A percentile compares a stretch with the other conserved stretches of the same genome.
Conservation (phyloP, 805 yeast genomes). For the Lachancea waltii region DNA sequence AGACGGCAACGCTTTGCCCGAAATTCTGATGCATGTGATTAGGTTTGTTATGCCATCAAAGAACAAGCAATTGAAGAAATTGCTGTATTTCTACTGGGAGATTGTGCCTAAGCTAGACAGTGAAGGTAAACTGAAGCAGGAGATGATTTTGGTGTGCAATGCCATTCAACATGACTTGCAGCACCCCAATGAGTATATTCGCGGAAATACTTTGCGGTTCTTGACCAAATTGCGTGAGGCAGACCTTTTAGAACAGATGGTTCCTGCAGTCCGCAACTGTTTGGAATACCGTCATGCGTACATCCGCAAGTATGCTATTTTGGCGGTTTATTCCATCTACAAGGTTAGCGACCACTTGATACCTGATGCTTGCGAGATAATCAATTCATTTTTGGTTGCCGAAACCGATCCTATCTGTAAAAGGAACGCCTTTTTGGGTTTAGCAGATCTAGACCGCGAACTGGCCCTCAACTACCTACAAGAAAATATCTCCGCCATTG, state of each 20-base stretch:
- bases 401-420: conserved; percentile 93
- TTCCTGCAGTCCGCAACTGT: conserved; percentile 86
- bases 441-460: conserved; percentile 76
- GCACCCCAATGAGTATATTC: conserved; percentile 94
- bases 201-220: conserved; percentile 93
- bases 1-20: conserved; percentile 90
- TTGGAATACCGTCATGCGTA: conserved; percentile 96
- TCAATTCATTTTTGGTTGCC: conserved; percentile 61
- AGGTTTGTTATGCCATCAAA: conserved; percentile 96
- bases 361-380: conserved; percentile 92
- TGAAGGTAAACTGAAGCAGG: conserved; percentile 91
- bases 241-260: conserved; percentile 89
- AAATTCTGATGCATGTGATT: conserved; percentile 90
- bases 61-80: conserved; percentile 83
- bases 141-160: conserved; percentile 97
- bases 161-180: conserved; percentile 96
- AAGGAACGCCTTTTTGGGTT: conserved; percentile 88
- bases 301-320: conserved; percentile 93
- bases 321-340: conserved; percentile 79
- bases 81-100: conserved; percentile 95
- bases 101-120: conserved; percentile 86
- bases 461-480: conserved; percentile 79
- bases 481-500: conserved; percentile 53
- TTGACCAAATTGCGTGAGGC: conserved; percentile 86
- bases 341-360: conserved; percentile 77